Percentiles rank a stretch among this genome's conserved stretches.
phyloP scores from a whole-genome alignment of 495 filamentous ascomycete genomes.

The Acidomyces sp. region DNA sequence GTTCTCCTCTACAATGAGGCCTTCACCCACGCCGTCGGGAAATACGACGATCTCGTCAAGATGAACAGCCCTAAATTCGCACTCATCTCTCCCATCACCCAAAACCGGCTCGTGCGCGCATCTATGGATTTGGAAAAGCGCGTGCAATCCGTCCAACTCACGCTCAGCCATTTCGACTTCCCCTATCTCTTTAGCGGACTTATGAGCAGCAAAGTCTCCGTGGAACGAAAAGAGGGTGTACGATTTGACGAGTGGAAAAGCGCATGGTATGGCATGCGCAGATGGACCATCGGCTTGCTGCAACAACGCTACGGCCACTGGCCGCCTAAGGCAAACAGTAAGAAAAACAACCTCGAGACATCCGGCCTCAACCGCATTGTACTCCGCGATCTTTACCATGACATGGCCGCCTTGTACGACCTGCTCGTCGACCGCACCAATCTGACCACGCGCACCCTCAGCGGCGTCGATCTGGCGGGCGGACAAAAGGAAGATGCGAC shows the following conservation, averaged over 20 bases:
- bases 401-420: constrained; percentile 79
- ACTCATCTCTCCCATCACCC: constrained; percentile 55
- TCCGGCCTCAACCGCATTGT: constrained; percentile 74
- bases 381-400: constrained; percentile 68
- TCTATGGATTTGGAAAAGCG: constrained; percentile 64
- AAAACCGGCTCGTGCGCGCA: constrained; percentile 66
- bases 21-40: constrained; percentile 86
- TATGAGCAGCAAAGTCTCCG: constrained; percentile 60
- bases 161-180: constrained; percentile 76
- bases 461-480: constrained; percentile 39
- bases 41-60: constrained; percentile 59
- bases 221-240: constrained; percentile 54
- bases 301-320: constrained; percentile 76
- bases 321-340: constrained; percentile 77
- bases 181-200: constrained; percentile 81
- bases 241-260: constrained; percentile 75
- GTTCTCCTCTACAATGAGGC: constrained; percentile 76
- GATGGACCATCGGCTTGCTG: constrained; percentile 63
- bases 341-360: constrained; percentile 83
- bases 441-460: constrained; percentile 42
- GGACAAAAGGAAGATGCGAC: constrained; percentile 34
- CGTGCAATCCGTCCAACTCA: constrained; percentile 48
- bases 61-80: constrained; percentile 54
- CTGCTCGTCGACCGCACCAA: constrained; percentile 65
- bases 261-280: constrained; percentile 59